Evolutionary conservation across 352 stramenopile species (phyloP).

Genomic region (Pythium insidiosum): DNA sequence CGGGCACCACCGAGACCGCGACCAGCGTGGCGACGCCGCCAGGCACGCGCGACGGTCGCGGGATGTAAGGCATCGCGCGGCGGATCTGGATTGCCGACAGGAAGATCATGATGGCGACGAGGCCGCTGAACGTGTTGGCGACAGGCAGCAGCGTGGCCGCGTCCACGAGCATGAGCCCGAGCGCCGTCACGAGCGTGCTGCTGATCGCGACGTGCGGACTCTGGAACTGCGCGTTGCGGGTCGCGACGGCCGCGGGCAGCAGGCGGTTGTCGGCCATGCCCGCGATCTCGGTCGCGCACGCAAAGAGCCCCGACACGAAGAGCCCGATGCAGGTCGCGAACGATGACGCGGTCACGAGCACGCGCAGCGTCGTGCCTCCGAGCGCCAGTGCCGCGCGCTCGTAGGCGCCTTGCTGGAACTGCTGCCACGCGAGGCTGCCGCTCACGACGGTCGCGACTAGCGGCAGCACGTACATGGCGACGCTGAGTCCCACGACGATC

Average conservation of each 20-base stretch:
- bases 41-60: conserved; percentile 20
- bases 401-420: conserved; percentile 6
- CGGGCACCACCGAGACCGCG: conserved; percentile 5
- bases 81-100: conserved; percentile 75
- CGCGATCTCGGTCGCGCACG: conserved; percentile 72
- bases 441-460: conserved; percentile 57
- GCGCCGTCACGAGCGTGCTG: conserved; percentile 1
- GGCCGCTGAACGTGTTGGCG: conserved; percentile 76
- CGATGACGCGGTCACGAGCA: conserved; percentile 65
- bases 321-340: conserved; percentile 78
- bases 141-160: conserved; percentile 61
- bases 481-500: conserved; percentile 48
- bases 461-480: conserved; percentile 67
- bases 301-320: conserved; percentile 83
- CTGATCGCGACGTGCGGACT: conserved; percentile 20
- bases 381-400: conserved; percentile 1
- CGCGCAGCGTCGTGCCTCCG: conserved; percentile 3
- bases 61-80: conserved; percentile 25
- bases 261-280: conserved; percentile 70
- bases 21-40: conserved; percentile 7
- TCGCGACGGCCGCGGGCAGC: conserved; percentile 65
- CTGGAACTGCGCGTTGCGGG: conserved; percentile 11
- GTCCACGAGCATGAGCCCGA: conserved; percentile 15
- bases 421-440: conserved; percentile 5
- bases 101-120: conserved; percentile 72